Base-by-base conservation (phyloP, 1,284 basidiomycete genomes). In the Ustilago vetiveriae region DNA sequence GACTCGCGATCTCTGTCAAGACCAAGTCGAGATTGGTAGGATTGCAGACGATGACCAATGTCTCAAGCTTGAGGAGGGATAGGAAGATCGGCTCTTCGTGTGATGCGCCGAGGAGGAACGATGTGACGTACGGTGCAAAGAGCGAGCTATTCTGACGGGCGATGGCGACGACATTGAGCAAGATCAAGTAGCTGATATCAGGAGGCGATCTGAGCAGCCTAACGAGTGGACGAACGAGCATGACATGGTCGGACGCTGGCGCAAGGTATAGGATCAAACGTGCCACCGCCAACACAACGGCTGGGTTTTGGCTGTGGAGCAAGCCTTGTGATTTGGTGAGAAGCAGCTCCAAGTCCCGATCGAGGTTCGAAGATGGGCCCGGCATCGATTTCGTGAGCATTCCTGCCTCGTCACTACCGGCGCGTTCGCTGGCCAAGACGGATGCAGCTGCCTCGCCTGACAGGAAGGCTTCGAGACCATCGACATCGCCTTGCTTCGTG, bases 291-390 rank as follows among this genome's bases (percentile, higher is more conserved):
- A 72, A 58, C 4, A 76, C 69, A 11, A 75, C 67, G 6, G 77
- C 75, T 1, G 77, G 45, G 39, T 80, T 78, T 35, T 57, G 65
- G 42, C 65, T 76, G 23, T 64, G 39, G 2, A 79, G 51, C 13
- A 80, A 55, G 2, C 50, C 50, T 17, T 69, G 52, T 2, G 70
- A 45, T n/a, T 75, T 74, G 41, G 29, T 38, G 10, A 79, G 54
- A 4, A 82, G 68, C 9, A 81, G 50, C 22, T 68, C 52, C 2
- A 80, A 74, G 43, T 82, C 80, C 0, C 52, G 41, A 13, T 81
- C 78, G 11, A 77, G 43, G 6, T 63, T 45, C 14, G 55, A 54
- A 3, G 39, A 36, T 16, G 40, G 23, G n/a, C 27, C 21, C 1
- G 38, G 24, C 0, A 37, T 17, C 0, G 32, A 19, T 16, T 23